Evolutionary conservation across 306 rosid genomes (phyloP), one percentile per base, ranked within the genome.

Genomic region (Cicer arietinum): DNA sequence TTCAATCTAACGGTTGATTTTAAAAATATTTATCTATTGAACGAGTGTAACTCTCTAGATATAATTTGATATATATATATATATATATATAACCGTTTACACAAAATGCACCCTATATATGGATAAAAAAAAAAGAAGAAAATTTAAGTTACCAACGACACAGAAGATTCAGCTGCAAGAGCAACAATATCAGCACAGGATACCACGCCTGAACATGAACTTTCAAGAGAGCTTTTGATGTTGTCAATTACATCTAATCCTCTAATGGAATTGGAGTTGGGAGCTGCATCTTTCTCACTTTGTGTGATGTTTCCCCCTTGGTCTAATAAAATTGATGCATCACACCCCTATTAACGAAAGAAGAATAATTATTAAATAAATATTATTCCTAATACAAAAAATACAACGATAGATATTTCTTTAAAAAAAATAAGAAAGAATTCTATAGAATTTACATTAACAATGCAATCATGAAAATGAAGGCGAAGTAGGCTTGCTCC

Each of bases 171-270:
- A 0, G 97, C 83, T 0, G 96, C 97, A 67, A 92, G 81, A 1
- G 92, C 92, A 14, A 90, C 82, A 83, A 92, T 81, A 76, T 92
- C 97, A 69, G 96, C 93, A 22, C 96, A 92, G 9, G 93, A 90
- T 2, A 92, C 96, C 1, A 87, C 45, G 10, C 84, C 83, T 1
- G 87, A 80, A 66, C 97, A 92, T 9, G 90, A 83, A 66, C 53
- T 92, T 68, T 89, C 97, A 2, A 90, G 35, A 7, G 92, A 84
- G 2, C 79, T 77, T 59, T 92, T 92, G 73, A 92, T 92, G 82
- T 57, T 82, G 54, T 86, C 93, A 3, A 92, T 87, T 0, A 92
- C 83, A n/a, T 14, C 79, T 45, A 81, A 83, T 3, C 96, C 97
- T 7, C 92, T 60, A 14, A 16, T 35, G 2, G 96, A 89, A 48